Evolutionary conservation across 352 stramenopile species (phyloP), one percentile per base, ranked within the genome.

Genomic region (Achlya hypogyna): DNA sequence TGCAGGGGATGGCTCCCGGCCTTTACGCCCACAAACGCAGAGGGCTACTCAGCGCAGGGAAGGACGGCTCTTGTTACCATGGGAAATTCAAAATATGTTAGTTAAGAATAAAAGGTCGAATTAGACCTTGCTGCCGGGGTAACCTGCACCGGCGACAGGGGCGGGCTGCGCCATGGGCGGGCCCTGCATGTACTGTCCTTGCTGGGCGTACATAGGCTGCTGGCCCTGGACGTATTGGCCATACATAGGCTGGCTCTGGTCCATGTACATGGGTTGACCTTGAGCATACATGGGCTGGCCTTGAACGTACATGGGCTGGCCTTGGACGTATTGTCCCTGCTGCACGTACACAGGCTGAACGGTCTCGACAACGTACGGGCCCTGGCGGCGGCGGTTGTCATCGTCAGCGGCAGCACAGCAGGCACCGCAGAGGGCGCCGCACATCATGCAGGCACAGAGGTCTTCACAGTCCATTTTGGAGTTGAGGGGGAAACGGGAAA

Each of bases 391-490:
- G 62, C 72, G 67, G 40, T 71, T 68, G 40, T 75, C 72, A 23
- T 70, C 69, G 4, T 71, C 72, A 5, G 74, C 76, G 1, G 77
- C 71, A 25, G 79, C 84, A 63, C 84, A 92, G 76, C 84, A 92
- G 51, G 82, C 80, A 45, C 78, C 83, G 64, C 84, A 92, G 45
- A 89, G 75, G 18, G 79, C 79, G 60, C 81, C 81, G 74, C 82
- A 89, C 66, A 89, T 71, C 69, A 78, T 86, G 76, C 79, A 89
- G 69, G 88, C 81, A 74, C 87, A 76, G 73, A 89, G 84, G 54
- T 92, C 84, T 56, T 78, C 79, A 65, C 88, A 80, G 51, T 88
- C 81, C 75, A 86, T 88, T 42, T 51, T 63, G 27, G 16, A 28
- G 49, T 3, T 54, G 38, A 18, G 12, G 2, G 38, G 38, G 38